Base-by-base conservation (phyloP, 306 rosid species). In the Carpinus fangiana region DNA sequence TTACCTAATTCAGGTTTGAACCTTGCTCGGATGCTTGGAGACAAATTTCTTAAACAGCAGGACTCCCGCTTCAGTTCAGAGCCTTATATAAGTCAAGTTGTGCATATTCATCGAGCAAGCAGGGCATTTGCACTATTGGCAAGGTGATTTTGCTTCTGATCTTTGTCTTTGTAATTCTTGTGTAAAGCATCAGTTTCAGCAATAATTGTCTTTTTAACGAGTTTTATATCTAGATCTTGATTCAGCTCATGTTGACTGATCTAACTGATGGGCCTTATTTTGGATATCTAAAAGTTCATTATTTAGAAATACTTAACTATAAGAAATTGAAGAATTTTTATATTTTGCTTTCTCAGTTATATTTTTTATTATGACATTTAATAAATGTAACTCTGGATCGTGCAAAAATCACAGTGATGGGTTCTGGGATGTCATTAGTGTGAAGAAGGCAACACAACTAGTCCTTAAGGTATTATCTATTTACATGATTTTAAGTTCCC, bases 1-100 rank as follows among this genome's bases (percentile, higher is more conserved):
- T 21, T 67, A 46, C 78, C 56, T 80, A 84, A 20, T 76, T 79
- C 88, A 96, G 99, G 99, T 81, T 85, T 96, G 77, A 96, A 91
- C 84, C 98, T 96, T 79, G 97, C 91, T 77, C 87, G 99, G 83
- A 89, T 96, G 98, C 98, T 96, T 70, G 99, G 99, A 18, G 99
- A 96, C 89, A 93, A 96, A 84, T 96, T 91, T 87, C 96, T 91
- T 71, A 96, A 96, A 83, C 91, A 96, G 86, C 97, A 93, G 87
- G 99, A 96, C 88, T 73, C 83, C 57, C 97, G 99, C 67, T 96
- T 96, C 86, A 96, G 98, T 82, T 89, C 96, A 60, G 94, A 89
- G 81, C 99, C 99, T 53, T 90, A 85, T 79, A 83, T 91, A 59
- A 96, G 99, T 84, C 82, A 83, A 87, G 94, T 74, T 31, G 91